Evolutionary conservation across 139 green algal genomes (phyloP).

Genomic region (Coelastrella sp.): DNA sequence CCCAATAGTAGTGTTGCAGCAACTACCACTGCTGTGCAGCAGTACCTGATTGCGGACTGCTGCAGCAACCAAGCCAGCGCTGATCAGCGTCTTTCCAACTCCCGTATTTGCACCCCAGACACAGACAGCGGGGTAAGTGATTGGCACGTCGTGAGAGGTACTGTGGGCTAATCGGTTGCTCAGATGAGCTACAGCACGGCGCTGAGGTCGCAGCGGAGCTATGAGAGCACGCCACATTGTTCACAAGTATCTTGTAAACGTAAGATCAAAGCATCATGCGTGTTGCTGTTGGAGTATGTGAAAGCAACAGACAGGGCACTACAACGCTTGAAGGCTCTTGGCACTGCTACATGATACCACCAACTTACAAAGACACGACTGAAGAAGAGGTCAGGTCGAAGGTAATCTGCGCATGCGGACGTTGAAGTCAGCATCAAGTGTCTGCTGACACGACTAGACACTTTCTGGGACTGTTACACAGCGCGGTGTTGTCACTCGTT

Average conservation of each 20-base stretch:
- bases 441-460: too few relatives aligned
- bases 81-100: constrained; percentile 96
- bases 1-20: too few relatives aligned
- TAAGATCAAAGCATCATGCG: not conserved
- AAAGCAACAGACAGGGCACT: not conserved
- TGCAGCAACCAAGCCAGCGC: constrained; percentile 75
- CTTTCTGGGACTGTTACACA: too few relatives aligned
- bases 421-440: too few relatives aligned
- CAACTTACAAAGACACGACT: too few relatives aligned
- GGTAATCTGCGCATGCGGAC: too few relatives aligned
- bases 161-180: not conserved
- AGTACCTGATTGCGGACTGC: constrained; percentile 50
- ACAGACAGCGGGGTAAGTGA: constrained; percentile 57
- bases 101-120: constrained; percentile 96
- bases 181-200: not conserved
- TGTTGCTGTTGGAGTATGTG: not conserved
- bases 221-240: not conserved
- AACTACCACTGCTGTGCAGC: too few relatives aligned
- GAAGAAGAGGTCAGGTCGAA: too few relatives aligned
- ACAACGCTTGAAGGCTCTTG: too few relatives aligned
- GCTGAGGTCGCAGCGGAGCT: not conserved
- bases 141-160: constrained; percentile 18
- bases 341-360: too few relatives aligned
- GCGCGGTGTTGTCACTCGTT: too few relatives aligned
- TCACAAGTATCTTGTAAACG: not conserved